Evolutionary conservation across 148 eudicot species (phyloP).

Genomic region (Fagopyrum esculentum): DNA sequence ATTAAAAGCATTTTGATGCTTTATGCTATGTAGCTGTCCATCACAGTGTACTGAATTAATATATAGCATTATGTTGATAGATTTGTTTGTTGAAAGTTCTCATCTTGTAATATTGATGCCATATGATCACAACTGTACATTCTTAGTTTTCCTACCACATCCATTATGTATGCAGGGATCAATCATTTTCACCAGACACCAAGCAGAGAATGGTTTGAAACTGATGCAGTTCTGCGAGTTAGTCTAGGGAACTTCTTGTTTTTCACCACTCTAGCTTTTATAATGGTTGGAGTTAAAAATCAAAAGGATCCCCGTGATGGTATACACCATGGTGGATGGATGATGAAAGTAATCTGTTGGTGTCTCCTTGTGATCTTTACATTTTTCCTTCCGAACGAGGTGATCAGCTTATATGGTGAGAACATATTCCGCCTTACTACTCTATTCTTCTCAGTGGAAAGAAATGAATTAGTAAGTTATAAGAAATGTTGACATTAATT

Average conservation of each 20-base stretch:
- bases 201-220: constrained; percentile 95
- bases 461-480: background rate
- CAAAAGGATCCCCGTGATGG: constrained; percentile 97
- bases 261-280: constrained; percentile 65
- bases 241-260: constrained; percentile 96
- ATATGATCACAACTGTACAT: background rate
- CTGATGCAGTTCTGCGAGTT: constrained; percentile 98
- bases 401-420: constrained; percentile 89
- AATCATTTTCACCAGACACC: constrained; percentile 96
- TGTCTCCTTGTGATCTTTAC: constrained; percentile 74
- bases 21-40: background rate
- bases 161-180: constrained; percentile 60
- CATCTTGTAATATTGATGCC: background rate
- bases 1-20: background rate
- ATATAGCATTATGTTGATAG: background rate
- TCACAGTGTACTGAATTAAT: background rate
- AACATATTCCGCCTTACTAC: background rate
- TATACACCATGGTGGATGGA: constrained; percentile 99
- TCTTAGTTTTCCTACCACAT: background rate
- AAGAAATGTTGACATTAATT: background rate
- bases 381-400: constrained; percentile 92
- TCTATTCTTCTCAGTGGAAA: background rate
- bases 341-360: constrained; percentile 98
- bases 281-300: constrained; percentile 92
- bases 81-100: background rate